Conservation (phyloP, 2,329 filamentous ascomycete genomes). For the Exophiala phaeomuriformis region DNA sequence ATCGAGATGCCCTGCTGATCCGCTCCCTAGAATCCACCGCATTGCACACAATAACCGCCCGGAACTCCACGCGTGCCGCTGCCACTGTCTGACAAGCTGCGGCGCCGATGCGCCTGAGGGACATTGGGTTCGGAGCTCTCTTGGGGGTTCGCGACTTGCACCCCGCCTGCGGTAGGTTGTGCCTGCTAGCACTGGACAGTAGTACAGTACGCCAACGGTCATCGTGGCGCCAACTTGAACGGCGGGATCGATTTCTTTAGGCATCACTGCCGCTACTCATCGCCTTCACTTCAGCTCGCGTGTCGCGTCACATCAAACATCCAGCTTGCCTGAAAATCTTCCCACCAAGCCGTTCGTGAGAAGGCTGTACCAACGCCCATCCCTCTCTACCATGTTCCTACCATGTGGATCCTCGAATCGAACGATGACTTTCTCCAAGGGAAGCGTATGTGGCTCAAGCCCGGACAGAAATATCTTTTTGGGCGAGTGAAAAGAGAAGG, state of each 20-base stretch:
- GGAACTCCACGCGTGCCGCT: background rate
- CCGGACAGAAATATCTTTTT: constrained; percentile 77
- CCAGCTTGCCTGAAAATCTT: background rate
- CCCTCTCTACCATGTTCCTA: constrained; percentile 18
- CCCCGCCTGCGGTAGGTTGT: too few relatives aligned
- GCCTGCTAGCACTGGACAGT: too few relatives aligned
- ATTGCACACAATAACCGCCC: background rate
- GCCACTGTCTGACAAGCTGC: too few relatives aligned
- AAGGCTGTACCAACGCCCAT: background rate
- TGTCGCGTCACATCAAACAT: constrained; percentile 12
- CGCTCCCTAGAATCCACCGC: constrained; percentile 3
- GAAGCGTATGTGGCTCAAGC: constrained; percentile 73
- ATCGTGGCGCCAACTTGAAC: background rate
- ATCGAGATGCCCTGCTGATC: constrained; percentile 11
- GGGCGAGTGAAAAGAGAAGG: constrained; percentile 64
- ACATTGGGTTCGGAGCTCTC: too few relatives aligned
- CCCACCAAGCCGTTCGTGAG: background rate
- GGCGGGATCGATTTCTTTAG: constrained; percentile 16
- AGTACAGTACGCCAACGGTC: too few relatives aligned
- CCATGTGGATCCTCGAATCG: constrained; percentile 59
- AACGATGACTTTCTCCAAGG: constrained; percentile 44
- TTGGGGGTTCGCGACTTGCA: too few relatives aligned
- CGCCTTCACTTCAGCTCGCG: constrained; percentile 1
- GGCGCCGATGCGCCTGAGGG: too few relatives aligned
- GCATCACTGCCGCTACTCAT: constrained; percentile 14